Percentiles rank a stretch among this genome's conserved stretches.
These are phyloP conservation scores for Euryodendron excelsum DNA, from an alignment of 148 eudicot species.

Conservation along the genomic window DNA sequence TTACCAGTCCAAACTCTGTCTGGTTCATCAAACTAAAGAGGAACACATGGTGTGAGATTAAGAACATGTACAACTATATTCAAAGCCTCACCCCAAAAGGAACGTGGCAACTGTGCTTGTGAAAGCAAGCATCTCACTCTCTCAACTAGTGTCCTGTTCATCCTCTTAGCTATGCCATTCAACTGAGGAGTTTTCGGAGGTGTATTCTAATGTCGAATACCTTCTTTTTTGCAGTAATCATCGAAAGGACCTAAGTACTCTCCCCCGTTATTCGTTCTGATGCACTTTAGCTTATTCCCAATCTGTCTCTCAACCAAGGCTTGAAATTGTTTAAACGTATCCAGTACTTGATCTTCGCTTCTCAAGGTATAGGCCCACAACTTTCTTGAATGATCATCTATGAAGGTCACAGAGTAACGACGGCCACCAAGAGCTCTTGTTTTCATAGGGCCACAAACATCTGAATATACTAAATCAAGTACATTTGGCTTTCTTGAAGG, in stretches of 20 bases:
- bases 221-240: neutral
- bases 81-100: constrained; percentile 22
- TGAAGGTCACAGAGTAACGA: neutral
- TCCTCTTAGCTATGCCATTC: constrained; percentile 12
- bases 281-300: neutral
- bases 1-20: constrained; percentile 1
- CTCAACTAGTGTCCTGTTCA: constrained; percentile 14
- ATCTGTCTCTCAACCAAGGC: constrained; percentile 5
- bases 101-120: neutral
- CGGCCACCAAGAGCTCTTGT: neutral
- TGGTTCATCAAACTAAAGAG: neutral
- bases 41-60: neutral
- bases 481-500: constrained; percentile 6
- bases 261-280: neutral
- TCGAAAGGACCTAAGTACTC: constrained; percentile 8
- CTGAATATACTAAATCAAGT: neutral
- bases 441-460: neutral
- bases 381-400: neutral
- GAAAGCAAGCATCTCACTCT: constrained; percentile 18
- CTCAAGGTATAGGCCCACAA: neutral
- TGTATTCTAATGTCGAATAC: constrained; percentile 9
- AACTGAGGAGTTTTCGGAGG: constrained; percentile 9
- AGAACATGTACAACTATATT: neutral
- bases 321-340: neutral
- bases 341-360: neutral